Conservation (phyloP, 106 monocot genomes). For the Xerophyta viscosa region DNA sequence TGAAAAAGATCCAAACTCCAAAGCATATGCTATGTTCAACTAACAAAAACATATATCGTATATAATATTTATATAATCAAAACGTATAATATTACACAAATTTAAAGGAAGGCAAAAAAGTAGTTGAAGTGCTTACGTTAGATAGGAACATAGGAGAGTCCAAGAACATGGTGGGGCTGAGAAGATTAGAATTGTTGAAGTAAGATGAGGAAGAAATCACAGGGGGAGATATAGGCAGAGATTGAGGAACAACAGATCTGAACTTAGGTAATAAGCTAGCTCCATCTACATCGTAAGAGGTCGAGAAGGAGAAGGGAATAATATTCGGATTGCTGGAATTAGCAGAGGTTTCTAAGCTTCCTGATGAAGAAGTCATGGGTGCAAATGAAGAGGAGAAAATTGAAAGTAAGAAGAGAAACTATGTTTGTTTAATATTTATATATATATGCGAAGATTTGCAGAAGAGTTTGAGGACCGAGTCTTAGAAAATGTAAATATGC, state of each 20-base stretch:
- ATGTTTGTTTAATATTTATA: neutral
- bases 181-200: conserved; percentile 39
- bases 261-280: conserved; percentile 18
- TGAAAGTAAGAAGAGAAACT: neutral
- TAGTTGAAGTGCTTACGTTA: conserved; percentile 3
- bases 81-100: too few species aligned
- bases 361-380: conserved; percentile 20
- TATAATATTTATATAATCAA: neutral
- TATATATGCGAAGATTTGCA: neutral
- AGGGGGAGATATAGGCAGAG: conserved; percentile 20
- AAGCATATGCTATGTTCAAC: too few species aligned
- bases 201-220: conserved; percentile 19
- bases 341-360: conserved; percentile 25
- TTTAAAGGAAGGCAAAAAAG: neutral
- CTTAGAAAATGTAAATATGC: neutral
- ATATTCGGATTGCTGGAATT: neutral
- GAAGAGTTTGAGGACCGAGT: neutral
- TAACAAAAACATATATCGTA: too few species aligned
- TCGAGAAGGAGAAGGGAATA: conserved; percentile 16
- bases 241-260: conserved; percentile 24
- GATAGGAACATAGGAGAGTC: conserved; percentile 44
- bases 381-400: neutral
- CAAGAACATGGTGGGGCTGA: conserved; percentile 40
- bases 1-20: too few species aligned
- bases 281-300: neutral